Conservation (phyloP, 345 rosid species). For the Mercurialis annua region DNA sequence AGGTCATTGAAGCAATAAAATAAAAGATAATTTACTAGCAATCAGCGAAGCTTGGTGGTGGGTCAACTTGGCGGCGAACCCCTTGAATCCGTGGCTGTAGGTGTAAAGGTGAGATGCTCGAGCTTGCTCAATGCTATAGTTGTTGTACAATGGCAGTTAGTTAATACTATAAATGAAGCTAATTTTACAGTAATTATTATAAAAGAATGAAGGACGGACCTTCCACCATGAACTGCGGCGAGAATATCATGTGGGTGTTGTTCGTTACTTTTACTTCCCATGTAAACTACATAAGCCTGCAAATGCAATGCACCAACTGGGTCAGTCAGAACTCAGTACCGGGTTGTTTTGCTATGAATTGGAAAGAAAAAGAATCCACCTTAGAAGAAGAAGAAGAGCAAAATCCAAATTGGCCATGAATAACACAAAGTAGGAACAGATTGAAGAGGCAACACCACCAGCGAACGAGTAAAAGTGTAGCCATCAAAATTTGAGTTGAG, state of each 20-base stretch:
- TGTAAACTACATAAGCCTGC: constrained; percentile 46
- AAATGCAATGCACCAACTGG: background rate
- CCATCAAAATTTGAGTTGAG: background rate
- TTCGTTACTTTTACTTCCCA: constrained; percentile 36
- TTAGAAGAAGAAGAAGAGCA: constrained; percentile 17
- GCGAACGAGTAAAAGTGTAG: background rate
- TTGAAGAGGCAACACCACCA: constrained; percentile 4
- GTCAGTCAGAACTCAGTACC: background rate
- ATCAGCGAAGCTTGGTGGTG: constrained; percentile 43
- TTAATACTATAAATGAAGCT: background rate
- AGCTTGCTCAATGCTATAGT: constrained; percentile 40
- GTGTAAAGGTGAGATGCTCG: constrained; percentile 43
- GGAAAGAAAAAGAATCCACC: background rate
- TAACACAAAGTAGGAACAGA: background rate
- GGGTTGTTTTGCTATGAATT: background rate
- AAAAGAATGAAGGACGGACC: constrained; percentile 22
- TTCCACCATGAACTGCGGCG: constrained; percentile 45
- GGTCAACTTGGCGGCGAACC: constrained; percentile 48
- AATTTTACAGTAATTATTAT: background rate
- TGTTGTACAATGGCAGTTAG: background rate
- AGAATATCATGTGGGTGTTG: constrained; percentile 32
- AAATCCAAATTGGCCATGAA: background rate
- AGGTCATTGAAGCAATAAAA: no score
- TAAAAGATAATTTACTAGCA: constrained; percentile 24
- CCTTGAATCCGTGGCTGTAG: constrained; percentile 44